Base-by-base conservation (phyloP, 2,329 filamentous ascomycete genomes). In the Neoascochyta sp. region DNA sequence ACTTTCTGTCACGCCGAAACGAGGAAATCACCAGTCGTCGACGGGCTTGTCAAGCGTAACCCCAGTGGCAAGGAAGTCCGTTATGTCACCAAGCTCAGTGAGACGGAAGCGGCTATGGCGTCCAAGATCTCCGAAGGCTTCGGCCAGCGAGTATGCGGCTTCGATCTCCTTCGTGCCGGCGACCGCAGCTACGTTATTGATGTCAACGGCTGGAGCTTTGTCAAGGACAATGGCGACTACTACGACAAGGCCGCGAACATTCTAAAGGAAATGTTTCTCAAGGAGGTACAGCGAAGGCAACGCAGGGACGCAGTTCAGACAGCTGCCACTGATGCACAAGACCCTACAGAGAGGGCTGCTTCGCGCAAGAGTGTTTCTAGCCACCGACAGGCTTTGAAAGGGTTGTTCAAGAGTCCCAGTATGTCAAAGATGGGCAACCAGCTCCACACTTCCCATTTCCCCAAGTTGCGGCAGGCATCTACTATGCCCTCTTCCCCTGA, bases 151-250 rank as follows among this genome's bases (percentile, higher is more conserved):
- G 89, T 98, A 3, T 98, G 92, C 57, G 92, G 92, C 0, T 98
- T 98, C 53, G 92, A 98, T 60, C 73, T 98, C 38, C 71, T 98
- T 34, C 81, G 93, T 16, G 87, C 89, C 9, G 81, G 80, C 27
- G 86, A 88, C 10, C 86, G 86, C 61, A 96, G 90, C 60, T 98
- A 87, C 64, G 92, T 98, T 27, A 98, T 98, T 47, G 92, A 98
- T 53, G 92, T 98, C 50, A 98, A 98, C 61, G 92, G 92, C 9
- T 98, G 93, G 93, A 96, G 90, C 57, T 98, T 98, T 54, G 92
- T 98, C 62, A 98, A 98, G 62, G 93, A 98, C 62, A 98, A 98
- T 52, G 90, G 95, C 41, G 89, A 94, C 39, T 98, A 98, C 63
- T 98, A 98, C 60, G 86, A 96, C 54, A 86, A 87, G 54, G 92